Evolutionary conservation across 768 basidiomycete species (phyloP).

Genomic region (Floccularia luteovirens): DNA sequence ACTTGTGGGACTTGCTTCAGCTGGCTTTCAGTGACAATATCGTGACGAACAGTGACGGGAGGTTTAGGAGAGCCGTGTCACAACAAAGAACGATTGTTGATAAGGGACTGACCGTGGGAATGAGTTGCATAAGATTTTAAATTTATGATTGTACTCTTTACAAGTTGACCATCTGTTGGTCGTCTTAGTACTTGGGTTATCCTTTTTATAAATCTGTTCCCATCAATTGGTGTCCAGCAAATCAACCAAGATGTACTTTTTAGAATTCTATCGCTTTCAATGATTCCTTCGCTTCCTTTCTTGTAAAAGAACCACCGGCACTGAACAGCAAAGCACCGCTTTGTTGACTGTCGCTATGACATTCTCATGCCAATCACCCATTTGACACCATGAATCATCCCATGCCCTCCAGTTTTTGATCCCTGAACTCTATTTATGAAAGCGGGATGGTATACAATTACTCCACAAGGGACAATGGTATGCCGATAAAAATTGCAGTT

Average conservation of each 20-base stretch:
- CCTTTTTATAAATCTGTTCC: not conserved
- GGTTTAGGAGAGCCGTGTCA: conserved; percentile 11
- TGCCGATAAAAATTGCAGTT: no score
- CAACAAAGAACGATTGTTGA: not conserved
- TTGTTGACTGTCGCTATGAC: no score
- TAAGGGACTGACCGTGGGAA: not conserved
- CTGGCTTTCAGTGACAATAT: conserved; percentile 36
- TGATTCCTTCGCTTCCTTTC: no score
- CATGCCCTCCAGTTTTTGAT: no score
- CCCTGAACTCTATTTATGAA: no score
- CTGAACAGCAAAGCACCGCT: no score
- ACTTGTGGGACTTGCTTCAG: conserved; percentile 29
- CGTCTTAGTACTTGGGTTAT: not conserved
- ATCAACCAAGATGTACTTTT: not conserved
- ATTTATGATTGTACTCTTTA: not conserved
- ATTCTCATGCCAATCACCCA: no score
- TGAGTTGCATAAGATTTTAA: not conserved
- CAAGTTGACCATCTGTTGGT: not conserved
- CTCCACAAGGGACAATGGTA: no score
- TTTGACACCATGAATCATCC: no score
- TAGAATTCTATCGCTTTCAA: no score
- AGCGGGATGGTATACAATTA: no score
- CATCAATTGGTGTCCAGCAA: not conserved
- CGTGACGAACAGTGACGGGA: conserved; percentile 42
- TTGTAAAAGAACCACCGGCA: no score